These are phyloP conservation scores for Infundibulicybe gibba DNA, from an alignment of 768 basidiomycete species.

Conservation along the genomic window DNA sequence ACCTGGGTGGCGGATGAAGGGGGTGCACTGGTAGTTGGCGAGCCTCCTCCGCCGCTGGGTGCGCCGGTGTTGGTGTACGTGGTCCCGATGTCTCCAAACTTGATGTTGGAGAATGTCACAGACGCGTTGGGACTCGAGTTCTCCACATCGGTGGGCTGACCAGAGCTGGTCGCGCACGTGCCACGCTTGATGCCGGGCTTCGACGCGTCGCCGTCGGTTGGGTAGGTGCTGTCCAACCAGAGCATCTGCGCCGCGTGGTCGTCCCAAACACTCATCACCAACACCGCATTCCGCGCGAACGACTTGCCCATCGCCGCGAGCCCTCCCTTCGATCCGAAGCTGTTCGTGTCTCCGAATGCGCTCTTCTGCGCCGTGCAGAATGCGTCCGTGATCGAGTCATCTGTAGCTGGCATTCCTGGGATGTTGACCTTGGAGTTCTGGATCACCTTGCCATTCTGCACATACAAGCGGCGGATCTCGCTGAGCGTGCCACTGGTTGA, in stretches of 20 bases:
- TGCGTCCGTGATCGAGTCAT: conserved; percentile 33
- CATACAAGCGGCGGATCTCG: conserved; percentile 39
- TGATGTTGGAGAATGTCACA: conserved; percentile 7
- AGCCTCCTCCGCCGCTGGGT: conserved; percentile 1
- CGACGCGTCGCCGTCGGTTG: conserved; percentile 10
- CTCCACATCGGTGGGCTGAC: conserved; percentile 15
- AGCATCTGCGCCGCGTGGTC: conserved; percentile 53
- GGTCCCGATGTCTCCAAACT: conserved; percentile 6
- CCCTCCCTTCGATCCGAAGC: conserved; percentile 40
- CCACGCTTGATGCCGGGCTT: conserved; percentile 4
- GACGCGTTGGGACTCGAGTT: conserved; percentile 10
- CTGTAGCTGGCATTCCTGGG: conserved; percentile 21
- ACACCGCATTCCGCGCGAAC: conserved; percentile 40
- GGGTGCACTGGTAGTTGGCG: not conserved
- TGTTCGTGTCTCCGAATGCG: conserved; percentile 42
- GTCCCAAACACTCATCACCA: conserved; percentile 51
- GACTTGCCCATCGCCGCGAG: conserved; percentile 30
- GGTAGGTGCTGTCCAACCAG: conserved; percentile 55
- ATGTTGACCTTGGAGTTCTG: conserved; percentile 29
- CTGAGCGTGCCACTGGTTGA: conserved; percentile 30
- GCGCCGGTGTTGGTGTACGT: conserved; percentile 3
- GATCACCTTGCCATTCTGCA: conserved; percentile 35
- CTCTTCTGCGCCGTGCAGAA: conserved; percentile 43
- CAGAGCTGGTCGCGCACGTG: conserved; percentile 12
- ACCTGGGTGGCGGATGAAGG: conserved; percentile 23